phyloP scores from a whole-genome alignment of 805 yeast species.

The Ascoidea rubescens region DNA sequence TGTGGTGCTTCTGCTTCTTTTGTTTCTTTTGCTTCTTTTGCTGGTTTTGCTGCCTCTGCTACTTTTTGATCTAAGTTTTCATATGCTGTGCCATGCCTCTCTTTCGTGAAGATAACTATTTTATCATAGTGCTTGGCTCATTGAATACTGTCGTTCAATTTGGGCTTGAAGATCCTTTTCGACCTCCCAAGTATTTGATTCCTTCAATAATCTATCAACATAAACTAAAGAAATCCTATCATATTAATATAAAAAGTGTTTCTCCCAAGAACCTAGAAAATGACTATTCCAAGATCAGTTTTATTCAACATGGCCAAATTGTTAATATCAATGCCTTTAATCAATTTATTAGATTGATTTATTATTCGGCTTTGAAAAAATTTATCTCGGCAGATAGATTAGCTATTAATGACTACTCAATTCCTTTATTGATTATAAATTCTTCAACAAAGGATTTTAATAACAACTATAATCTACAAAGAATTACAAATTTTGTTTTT shows the following conservation, averaged over 20 bases:
- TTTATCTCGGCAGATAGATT: conserved; percentile 11
- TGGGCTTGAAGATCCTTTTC: neutral
- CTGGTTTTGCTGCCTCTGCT: too few relatives aligned
- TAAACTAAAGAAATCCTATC: too few relatives aligned
- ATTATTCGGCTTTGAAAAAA: conserved; percentile 29
- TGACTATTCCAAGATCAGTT: conserved; percentile 34
- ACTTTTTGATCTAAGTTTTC: too few relatives aligned
- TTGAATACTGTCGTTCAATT: neutral
- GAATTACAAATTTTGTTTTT: conserved; percentile 59
- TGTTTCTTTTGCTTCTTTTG: too few relatives aligned
- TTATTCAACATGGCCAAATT: conserved; percentile 52
- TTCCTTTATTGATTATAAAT: conserved; percentile 58
- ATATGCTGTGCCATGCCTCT: neutral
- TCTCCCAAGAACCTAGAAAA: conserved; percentile 12
- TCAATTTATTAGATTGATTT: conserved; percentile 34
- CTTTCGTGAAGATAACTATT: neutral
- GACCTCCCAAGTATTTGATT: neutral
- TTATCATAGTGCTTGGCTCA: neutral
- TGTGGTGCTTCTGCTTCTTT: too few relatives aligned
- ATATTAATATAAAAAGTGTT: too few relatives aligned
- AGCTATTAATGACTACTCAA: conserved; percentile 22
- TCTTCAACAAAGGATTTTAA: conserved; percentile 48
- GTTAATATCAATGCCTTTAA: conserved; percentile 58
- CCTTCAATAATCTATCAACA: neutral
- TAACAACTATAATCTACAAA: conserved; percentile 43